These are phyloP conservation scores for sorghum (Sorghum bicolor) DNA, from an alignment of 176 grass and related monocot species.

Conservation along the genomic window DNA sequence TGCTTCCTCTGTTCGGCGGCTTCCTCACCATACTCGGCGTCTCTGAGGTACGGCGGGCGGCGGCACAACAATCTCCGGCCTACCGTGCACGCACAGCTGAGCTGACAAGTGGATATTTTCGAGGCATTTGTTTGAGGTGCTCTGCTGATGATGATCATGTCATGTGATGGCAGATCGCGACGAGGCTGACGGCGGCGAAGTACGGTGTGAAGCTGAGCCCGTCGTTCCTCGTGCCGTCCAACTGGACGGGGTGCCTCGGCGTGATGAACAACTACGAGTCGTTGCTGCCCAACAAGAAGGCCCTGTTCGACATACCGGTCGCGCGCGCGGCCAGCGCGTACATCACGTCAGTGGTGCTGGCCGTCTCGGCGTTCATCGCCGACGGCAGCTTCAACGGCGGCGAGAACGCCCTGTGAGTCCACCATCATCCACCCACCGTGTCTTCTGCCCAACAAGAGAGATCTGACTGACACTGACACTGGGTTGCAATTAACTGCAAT, in stretches of 20 bases:
- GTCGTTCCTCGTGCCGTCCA: constrained; percentile 90
- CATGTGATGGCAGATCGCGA: constrained; percentile 60
- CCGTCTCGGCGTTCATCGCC: constrained; percentile 73
- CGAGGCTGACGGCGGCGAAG: constrained; percentile 72
- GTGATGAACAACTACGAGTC: constrained; percentile 99
- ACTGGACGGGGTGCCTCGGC: constrained; percentile 95
- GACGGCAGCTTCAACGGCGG: constrained; percentile 97
- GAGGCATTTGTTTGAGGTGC: background rate
- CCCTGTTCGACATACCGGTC: constrained; percentile 89
- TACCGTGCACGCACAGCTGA: background rate
- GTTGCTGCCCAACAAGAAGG: constrained; percentile 78
- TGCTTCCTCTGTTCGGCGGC: constrained; percentile 81
- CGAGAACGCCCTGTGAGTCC: constrained; percentile 84
- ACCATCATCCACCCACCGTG: background rate
- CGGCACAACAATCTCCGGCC: background rate
- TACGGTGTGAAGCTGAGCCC: constrained; percentile 91
- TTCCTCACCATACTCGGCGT: constrained; percentile 86
- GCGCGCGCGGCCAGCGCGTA: constrained; percentile 89
- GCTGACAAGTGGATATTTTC: background rate
- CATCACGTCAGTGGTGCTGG: constrained; percentile 65
- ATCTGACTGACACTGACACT: background rate
- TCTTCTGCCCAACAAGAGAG: background rate
- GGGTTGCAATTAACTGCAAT: background rate
- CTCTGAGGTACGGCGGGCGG: constrained; percentile 57
- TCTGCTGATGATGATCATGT: background rate